phyloP scores from a whole-genome alignment of 257 asterid genomes.

The Catharanthus roseus region DNA sequence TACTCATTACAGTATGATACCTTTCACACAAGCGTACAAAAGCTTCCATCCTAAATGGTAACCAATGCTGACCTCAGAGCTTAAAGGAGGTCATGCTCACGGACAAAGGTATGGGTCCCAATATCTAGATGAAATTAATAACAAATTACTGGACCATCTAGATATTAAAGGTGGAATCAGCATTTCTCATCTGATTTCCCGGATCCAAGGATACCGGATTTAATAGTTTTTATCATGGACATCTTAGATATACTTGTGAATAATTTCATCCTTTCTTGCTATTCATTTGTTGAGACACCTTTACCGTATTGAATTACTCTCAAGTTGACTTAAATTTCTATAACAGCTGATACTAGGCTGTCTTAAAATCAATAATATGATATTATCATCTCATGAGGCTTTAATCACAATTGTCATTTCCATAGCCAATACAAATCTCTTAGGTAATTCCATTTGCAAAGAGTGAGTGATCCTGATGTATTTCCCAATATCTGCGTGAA shows the following conservation, averaged over 20 bases:
- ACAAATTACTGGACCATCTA: not conserved
- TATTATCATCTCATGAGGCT: too few relatives aligned
- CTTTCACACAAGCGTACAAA: not conserved
- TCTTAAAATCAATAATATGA: not conserved
- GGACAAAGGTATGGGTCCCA: not conserved
- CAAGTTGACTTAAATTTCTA: not conserved
- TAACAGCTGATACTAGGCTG: not conserved
- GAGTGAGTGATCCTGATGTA: not conserved
- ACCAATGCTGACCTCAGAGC: not conserved
- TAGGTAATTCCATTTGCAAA: not conserved
- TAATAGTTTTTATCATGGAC: not conserved
- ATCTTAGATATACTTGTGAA: not conserved
- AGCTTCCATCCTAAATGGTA: not conserved
- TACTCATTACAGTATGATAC: not conserved
- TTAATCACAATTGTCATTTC: too few relatives aligned
- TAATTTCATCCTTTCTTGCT: not conserved
- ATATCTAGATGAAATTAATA: not conserved
- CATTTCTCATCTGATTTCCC: too few relatives aligned
- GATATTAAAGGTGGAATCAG: not conserved
- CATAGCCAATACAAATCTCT: constrained; percentile 6
- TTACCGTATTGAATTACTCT: not conserved
- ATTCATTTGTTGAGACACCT: not conserved
- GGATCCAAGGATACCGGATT: not conserved
- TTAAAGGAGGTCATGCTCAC: not conserved
- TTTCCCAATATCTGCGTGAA: not conserved